Conservation (phyloP, 2,329 filamentous ascomycete species). For the Aschersonia sp. region DNA sequence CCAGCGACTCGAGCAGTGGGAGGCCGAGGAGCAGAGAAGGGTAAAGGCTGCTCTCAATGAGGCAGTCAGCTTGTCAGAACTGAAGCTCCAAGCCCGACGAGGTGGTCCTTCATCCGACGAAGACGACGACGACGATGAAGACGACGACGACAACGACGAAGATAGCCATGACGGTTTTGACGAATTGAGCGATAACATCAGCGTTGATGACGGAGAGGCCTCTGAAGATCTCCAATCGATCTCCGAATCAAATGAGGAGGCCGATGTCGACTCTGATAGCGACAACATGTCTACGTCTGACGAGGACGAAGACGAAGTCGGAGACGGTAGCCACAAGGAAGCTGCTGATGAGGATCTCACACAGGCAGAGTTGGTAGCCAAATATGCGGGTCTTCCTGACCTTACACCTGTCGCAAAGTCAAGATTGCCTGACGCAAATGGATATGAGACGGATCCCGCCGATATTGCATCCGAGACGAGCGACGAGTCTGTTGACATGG, state of each 20-base stretch:
- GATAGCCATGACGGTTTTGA: conserved; percentile 31
- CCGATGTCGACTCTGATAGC: conserved; percentile 24
- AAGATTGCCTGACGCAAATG: conserved; percentile 11
- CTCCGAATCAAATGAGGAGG: conserved; percentile 22
- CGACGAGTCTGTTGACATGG: conserved; percentile 55
- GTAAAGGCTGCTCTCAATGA: conserved; percentile 57
- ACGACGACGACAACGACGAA: conserved; percentile 21
- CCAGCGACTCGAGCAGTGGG: conserved; percentile 44
- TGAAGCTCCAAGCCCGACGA: conserved; percentile 49
- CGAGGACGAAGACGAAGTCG: conserved; percentile 48
- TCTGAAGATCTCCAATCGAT: conserved; percentile 18
- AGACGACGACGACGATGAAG: conserved; percentile 28
- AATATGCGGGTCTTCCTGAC: conserved; percentile 52
- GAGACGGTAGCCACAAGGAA: conserved; percentile 40
- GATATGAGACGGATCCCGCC: conserved; percentile 13
- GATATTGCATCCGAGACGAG: conserved; percentile 31
- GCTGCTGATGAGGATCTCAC: conserved; percentile 50
- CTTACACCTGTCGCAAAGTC: conserved; percentile 11
- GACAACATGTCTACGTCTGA: conserved; percentile 47
- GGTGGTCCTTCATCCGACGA: conserved; percentile 38
- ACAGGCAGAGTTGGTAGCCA: conserved; percentile 51
- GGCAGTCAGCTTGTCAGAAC: conserved; percentile 57
- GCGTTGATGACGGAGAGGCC: conserved; percentile 17
- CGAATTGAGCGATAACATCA: conserved; percentile 31
- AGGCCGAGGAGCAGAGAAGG: conserved; percentile 48